These are phyloP conservation scores for Kuraishia borneana DNA, from an alignment of 805 yeast species.

Conservation along the genomic window DNA sequence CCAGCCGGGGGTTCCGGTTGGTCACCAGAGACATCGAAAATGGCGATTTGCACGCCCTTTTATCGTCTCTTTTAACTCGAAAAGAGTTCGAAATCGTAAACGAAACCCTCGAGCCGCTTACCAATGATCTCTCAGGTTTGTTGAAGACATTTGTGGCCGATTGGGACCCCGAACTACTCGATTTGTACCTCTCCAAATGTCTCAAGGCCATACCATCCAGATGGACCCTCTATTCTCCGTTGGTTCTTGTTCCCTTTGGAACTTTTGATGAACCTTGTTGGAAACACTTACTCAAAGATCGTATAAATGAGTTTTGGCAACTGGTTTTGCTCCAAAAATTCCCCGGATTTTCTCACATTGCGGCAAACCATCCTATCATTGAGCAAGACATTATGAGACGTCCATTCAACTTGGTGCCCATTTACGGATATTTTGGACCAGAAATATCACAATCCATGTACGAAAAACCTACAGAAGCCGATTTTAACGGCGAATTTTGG, in stretches of 20 bases:
- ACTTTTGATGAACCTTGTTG: constrained; percentile 31
- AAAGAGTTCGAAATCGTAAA: too few species aligned
- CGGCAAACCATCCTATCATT: constrained; percentile 58
- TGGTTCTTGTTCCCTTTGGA: constrained; percentile 43
- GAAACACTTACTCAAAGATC: constrained; percentile 13
- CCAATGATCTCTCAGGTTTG: too few species aligned
- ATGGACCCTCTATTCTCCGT: constrained; percentile 57
- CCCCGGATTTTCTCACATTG: constrained; percentile 41
- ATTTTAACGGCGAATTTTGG: constrained; percentile 56
- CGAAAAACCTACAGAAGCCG: constrained; percentile 26
- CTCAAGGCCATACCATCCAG: constrained; percentile 44
- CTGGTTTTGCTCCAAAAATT: constrained; percentile 5
- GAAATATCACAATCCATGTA: constrained; percentile 14
- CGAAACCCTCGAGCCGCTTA: too few species aligned
- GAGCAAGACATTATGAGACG: constrained; percentile 27
- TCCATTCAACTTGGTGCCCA: constrained; percentile 48
- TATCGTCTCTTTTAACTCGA: too few species aligned
- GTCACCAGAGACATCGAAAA: too few species aligned
- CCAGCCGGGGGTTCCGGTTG: too few species aligned
- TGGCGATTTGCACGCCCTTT: too few species aligned
- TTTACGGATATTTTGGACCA: constrained; percentile 61
- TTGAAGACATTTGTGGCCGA: too few species aligned
- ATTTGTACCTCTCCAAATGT: too few species aligned
- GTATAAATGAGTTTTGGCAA: constrained; percentile 8
- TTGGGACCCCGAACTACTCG: too few species aligned